phyloP scores from a whole-genome alignment of 2,329 filamentous ascomycete species.

The Phaeosphaeriaceae sp. region DNA sequence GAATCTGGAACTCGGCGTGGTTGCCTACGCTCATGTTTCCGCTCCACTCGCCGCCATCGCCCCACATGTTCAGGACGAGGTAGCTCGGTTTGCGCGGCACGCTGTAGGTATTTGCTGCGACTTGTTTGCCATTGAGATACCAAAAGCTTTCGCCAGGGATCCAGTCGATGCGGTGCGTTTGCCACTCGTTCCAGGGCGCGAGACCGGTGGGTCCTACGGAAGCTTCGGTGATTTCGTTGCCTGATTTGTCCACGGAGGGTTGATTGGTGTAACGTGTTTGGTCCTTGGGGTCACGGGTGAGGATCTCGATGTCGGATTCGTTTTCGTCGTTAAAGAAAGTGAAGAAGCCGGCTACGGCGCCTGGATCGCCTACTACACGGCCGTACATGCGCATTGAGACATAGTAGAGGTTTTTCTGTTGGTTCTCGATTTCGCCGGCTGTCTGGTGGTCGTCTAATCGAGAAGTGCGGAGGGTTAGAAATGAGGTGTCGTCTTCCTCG shows the following conservation, averaged over 20 bases:
- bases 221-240: slow-evolving; percentile 55
- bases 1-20: slow-evolving; percentile 64
- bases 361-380: slow-evolving; percentile 53
- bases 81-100: slow-evolving; percentile 61
- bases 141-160: slow-evolving; percentile 60
- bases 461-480: slow-evolving; percentile 57
- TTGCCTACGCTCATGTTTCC: slow-evolving; percentile 63
- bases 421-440: slow-evolving; percentile 57
- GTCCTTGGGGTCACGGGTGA: slow-evolving; percentile 55
- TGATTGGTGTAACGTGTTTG: slow-evolving; percentile 66
- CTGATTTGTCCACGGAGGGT: slow-evolving; percentile 57
- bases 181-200: slow-evolving; percentile 62
- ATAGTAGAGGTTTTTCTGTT: slow-evolving; percentile 53
- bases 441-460: slow-evolving; percentile 54
- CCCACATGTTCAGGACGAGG: slow-evolving; percentile 67
- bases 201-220: slow-evolving; percentile 59
- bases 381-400: slow-evolving; percentile 58
- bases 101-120: slow-evolving; percentile 62
- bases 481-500: slow-evolving; percentile 45
- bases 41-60: slow-evolving; percentile 66
- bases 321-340: slow-evolving; percentile 56
- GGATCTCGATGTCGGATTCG: slow-evolving; percentile 62
- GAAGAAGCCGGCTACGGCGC: slow-evolving; percentile 65
- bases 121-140: slow-evolving; percentile 61
- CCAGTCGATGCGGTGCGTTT: slow-evolving; percentile 68